Conservation (phyloP, 1,284 basidiomycete species). For the Tilletia indica region DNA sequence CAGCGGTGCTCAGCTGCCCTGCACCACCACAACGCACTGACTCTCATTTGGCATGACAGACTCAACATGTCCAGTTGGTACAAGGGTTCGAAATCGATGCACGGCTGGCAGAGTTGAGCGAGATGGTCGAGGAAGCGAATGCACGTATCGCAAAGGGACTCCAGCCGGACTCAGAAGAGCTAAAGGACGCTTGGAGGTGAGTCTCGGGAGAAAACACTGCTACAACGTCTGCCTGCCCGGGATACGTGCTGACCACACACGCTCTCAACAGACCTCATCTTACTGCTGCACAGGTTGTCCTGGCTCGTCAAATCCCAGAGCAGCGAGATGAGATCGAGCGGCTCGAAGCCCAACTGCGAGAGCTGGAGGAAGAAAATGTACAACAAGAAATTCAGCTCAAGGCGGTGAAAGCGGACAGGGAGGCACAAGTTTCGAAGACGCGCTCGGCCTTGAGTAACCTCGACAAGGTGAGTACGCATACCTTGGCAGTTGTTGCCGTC, state of each 20-base stretch:
- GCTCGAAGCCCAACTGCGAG: conserved; percentile 30
- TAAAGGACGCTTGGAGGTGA: conserved; percentile 45
- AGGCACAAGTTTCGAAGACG: conserved; percentile 25
- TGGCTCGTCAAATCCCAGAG: conserved; percentile 38
- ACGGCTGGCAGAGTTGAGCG: conserved; percentile 36
- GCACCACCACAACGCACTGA: background rate
- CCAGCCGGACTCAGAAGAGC: conserved; percentile 24
- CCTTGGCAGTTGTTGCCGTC: background rate
- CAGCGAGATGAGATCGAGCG: conserved; percentile 30
- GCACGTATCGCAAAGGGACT: conserved; percentile 32
- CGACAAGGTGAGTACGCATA: conserved; percentile 27
- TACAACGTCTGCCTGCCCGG: no score
- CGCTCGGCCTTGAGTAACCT: conserved; percentile 28
- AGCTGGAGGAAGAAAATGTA: conserved; percentile 20
- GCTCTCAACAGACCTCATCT: conserved; percentile 28
- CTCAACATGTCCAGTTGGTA: background rate
- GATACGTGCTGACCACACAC: background rate
- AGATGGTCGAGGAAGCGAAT: conserved; percentile 41
- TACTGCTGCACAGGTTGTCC: conserved; percentile 40
- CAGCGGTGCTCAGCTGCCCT: background rate
- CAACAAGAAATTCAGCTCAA: conserved; percentile 19
- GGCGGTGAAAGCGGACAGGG: conserved; percentile 15
- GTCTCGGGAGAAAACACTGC: background rate
- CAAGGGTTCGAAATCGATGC: conserved; percentile 30
- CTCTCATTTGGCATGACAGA: background rate